Base-by-base conservation (phyloP, 2,329 filamentous ascomycete species). In the Aspergillus fumigatus region DNA sequence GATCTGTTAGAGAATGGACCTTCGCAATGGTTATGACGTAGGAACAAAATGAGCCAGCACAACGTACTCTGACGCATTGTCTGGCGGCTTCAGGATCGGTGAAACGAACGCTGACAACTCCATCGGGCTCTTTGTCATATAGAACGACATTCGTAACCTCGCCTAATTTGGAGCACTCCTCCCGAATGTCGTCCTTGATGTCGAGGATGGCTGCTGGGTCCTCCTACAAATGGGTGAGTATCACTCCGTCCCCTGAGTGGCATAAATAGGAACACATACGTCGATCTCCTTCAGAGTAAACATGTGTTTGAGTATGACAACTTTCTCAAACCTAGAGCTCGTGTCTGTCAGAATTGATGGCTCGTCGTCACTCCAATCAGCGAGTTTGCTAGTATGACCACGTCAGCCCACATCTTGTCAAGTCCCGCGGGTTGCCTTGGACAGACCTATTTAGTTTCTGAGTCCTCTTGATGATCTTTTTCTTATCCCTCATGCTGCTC, bases 311-410 rank as follows among this genome's bases (percentile, higher is more conserved):
- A 99, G 77, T 56, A 97, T 87, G 27, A 96, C 92, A 17, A 90
- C 80, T 72, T 92, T 95, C 66, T 92, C 89, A 76, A 84, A 88
- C 67, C 78, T 78, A 14, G 79, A 80, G 60, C 74, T 81, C 8
- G 79, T 82, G 45, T 85, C 80, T n/a, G 82, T 80, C 25, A 85
- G 67, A 25, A 79, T 74, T 1, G 80, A 83, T 26, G 88, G 83
- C 54, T 93, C 88, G 70, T 97, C 92, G 68, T 97, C 93, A 68
- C 91, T 89, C 94, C 94, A 99, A 73, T 97, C 92, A 3, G 92
- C 89, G 35, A 97, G 84, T 75, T 93, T 92, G 50, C 91, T 93
- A 67, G 54, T 9, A 38, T 11, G 32, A 1, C 8, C 38, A 26
- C 40, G 52, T 70, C 40, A 73, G 63, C 26, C 11, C 5, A 23